These are phyloP conservation scores for Phyllosticta citribraziliensis DNA, from an alignment of 2,329 filamentous ascomycete species.

Conservation along the genomic window DNA sequence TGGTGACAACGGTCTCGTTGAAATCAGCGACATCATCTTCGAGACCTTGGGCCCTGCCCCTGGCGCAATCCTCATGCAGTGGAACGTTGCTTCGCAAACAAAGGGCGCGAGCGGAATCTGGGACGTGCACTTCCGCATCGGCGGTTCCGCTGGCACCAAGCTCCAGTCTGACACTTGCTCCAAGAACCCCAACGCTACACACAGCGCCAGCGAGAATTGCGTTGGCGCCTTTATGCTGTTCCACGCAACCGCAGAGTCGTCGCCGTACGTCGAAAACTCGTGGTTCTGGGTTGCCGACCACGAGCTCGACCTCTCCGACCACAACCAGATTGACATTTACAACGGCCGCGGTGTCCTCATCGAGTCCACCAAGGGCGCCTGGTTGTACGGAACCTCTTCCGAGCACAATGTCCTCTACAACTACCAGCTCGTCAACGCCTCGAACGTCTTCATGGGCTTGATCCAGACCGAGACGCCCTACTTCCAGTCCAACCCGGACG, in stretches of 20 bases:
- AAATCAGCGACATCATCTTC: slow-evolving; percentile 82
- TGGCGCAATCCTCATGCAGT: slow-evolving; percentile 83
- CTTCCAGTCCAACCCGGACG: slow-evolving; percentile 56
- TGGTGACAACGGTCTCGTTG: slow-evolving; percentile 69
- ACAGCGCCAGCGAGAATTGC: slow-evolving; percentile 55
- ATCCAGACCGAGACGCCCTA: slow-evolving; percentile 64
- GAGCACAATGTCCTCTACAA: slow-evolving; percentile 64
- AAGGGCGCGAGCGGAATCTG: slow-evolving; percentile 72
- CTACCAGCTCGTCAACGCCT: slow-evolving; percentile 53
- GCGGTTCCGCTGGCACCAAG: slow-evolving; percentile 73
- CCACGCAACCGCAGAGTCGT: slow-evolving; percentile 46
- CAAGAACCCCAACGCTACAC: slow-evolving; percentile 59
- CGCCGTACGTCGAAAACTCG: slow-evolving; percentile 75
- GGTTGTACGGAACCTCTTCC: slow-evolving; percentile 59
- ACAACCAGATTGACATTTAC: slow-evolving; percentile 73
- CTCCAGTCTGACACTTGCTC: slow-evolving; percentile 70
- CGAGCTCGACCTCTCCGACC: slow-evolving; percentile 66
- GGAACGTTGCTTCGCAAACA: slow-evolving; percentile 64
- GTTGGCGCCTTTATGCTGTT: slow-evolving; percentile 60
- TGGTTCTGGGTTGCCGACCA: slow-evolving; percentile 92
- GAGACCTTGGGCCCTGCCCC: slow-evolving; percentile 74
- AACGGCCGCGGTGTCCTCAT: slow-evolving; percentile 77
- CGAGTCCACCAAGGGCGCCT: slow-evolving; percentile 65
- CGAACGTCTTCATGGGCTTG: slow-evolving; percentile 53
- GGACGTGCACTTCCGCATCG: slow-evolving; percentile 93